phyloP scores from a whole-genome alignment of 768 basidiomycete species.

The Pisolithus marmoratus region DNA sequence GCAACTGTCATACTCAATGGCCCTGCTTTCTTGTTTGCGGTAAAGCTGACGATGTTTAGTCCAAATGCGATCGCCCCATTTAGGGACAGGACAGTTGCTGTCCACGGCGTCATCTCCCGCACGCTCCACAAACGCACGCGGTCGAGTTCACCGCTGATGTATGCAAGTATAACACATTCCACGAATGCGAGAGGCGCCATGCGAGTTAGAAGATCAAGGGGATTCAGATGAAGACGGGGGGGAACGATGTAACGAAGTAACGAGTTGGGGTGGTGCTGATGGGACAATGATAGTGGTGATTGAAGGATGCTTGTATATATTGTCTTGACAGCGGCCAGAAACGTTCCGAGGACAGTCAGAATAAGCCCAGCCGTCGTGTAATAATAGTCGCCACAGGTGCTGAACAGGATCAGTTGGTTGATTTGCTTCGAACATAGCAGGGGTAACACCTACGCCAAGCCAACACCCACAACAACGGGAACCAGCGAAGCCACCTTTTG shows the following conservation, averaged over 20 bases:
- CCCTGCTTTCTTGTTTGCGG: constrained; percentile 90
- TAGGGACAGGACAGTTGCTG: constrained; percentile 50
- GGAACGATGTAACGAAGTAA: constrained; percentile 21
- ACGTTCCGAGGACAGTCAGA: constrained; percentile 84
- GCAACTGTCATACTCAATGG: constrained; percentile 90
- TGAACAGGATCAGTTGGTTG: constrained; percentile 22
- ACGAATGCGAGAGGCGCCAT: constrained; percentile 91
- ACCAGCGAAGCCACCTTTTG: constrained; percentile 67
- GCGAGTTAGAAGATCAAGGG: constrained; percentile 81
- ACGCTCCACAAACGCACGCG: constrained; percentile 46
- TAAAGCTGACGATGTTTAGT: constrained; percentile 91
- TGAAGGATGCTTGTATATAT: constrained; percentile 83
- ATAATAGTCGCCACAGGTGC: constrained; percentile 94
- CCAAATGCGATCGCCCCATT: constrained; percentile 90
- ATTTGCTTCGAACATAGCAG: neutral
- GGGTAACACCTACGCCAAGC: constrained; percentile 58
- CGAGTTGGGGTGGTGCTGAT: constrained; percentile 11
- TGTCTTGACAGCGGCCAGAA: constrained; percentile 92
- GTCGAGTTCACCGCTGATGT: constrained; percentile 74
- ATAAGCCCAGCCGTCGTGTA: constrained; percentile 81
- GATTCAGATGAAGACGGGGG: constrained; percentile 47
- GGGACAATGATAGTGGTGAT: constrained; percentile 27
- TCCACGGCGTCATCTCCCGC: constrained; percentile 33
- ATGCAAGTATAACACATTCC: constrained; percentile 76
- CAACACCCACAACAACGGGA: constrained; percentile 87